A percentile compares a stretch with the other conserved stretches of the same genome.
These are phyloP conservation scores for Gloeostereum incarnatum DNA, from an alignment of 768 basidiomycete species.

Conservation along the genomic window DNA sequence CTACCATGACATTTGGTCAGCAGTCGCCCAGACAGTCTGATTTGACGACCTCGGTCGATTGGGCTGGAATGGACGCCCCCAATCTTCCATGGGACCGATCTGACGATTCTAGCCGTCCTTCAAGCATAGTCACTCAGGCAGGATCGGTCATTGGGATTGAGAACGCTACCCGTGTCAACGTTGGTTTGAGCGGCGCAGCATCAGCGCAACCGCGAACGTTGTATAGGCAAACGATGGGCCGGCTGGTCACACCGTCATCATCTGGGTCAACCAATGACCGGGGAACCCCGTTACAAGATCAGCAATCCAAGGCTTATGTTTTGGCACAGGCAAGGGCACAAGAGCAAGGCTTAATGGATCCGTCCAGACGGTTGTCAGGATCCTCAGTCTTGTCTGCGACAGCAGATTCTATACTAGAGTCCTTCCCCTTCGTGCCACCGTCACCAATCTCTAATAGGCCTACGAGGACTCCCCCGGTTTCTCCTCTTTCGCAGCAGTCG, in stretches of 20 bases:
- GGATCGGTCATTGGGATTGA: constrained; percentile 50
- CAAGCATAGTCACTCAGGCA: constrained; percentile 57
- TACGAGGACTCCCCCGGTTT: constrained; percentile 64
- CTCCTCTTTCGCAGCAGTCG: constrained; percentile 56
- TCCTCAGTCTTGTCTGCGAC: constrained; percentile 60
- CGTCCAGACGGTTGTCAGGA: constrained; percentile 44
- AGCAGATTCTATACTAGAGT: constrained; percentile 79
- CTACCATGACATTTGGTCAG: constrained; percentile 30
- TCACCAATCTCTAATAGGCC: constrained; percentile 83
- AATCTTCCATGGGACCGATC: constrained; percentile 30
- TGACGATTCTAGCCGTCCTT: constrained; percentile 36
- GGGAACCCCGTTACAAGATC: constrained; percentile 41
- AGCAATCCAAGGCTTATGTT: constrained; percentile 55
- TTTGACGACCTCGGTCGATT: constrained; percentile 24
- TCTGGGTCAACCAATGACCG: constrained; percentile 16
- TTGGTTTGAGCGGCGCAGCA: constrained; percentile 27
- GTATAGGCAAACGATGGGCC: constrained; percentile 55
- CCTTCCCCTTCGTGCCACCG: constrained; percentile 84
- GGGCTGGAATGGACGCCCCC: constrained; percentile 28
- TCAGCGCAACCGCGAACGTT: constrained; percentile 20
- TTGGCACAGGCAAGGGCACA: constrained; percentile 53
- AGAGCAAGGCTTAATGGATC: constrained; percentile 37
- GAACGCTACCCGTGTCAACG: constrained; percentile 60
- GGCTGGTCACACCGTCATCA: constrained; percentile 42
- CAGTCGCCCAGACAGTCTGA: constrained; percentile 17